Conservation (phyloP, 2,329 filamentous ascomycete genomes). For the Parastagonospora nodorum region DNA sequence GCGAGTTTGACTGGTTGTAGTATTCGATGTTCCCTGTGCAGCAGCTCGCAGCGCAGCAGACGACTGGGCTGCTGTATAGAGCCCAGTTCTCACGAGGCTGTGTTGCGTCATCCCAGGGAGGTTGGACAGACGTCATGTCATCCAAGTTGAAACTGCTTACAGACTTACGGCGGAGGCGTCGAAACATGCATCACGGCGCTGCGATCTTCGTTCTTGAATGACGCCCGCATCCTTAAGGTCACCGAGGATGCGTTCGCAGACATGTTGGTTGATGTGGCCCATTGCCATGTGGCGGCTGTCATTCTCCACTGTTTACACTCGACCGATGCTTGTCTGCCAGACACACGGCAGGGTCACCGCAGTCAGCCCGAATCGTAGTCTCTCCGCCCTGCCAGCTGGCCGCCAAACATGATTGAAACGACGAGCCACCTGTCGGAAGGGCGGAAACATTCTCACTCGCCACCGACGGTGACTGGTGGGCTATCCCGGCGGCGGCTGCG, state of each 20-base stretch:
- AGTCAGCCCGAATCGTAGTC: neutral
- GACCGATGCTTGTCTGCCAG: no score
- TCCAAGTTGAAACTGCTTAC: neutral
- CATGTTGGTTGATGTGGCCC: conserved; percentile 5
- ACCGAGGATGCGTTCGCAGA: neutral
- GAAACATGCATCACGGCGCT: neutral
- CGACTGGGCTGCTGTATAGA: neutral
- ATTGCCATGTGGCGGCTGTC: conserved; percentile 5
- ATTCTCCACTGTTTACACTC: conserved; percentile 4
- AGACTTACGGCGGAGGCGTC: neutral
- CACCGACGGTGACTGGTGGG: conserved; percentile 2
- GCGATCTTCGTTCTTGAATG: neutral
- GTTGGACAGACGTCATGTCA: neutral
- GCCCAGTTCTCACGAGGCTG: neutral
- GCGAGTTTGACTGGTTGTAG: conserved; percentile 14
- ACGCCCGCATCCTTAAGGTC: neutral
- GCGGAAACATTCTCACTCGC: neutral
- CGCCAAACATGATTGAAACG: conserved; percentile 8
- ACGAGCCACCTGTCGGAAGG: conserved; percentile 5
- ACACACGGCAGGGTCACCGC: neutral
- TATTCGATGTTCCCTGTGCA: conserved; percentile 3
- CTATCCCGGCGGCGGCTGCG: conserved; percentile 12
- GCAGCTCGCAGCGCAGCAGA: conserved; percentile 1
- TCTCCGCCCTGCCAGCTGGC: neutral
- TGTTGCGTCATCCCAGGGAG: conserved; percentile 5